These are phyloP conservation scores for Salvia sclarea DNA, from an alignment of 305 asterid genomes.

Conservation along the genomic window DNA sequence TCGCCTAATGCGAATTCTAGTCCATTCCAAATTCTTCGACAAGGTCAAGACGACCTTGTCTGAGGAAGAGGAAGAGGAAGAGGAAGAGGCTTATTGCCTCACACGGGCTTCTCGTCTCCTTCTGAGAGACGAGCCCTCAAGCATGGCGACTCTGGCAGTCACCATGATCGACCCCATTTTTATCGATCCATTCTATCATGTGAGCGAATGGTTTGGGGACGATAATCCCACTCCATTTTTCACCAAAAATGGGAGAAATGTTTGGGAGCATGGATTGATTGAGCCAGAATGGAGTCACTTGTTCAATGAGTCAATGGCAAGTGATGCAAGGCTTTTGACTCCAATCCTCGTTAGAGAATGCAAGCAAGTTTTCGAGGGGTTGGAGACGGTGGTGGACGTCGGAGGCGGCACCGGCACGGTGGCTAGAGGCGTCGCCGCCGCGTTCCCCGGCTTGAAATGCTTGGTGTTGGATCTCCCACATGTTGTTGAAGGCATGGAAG, in stretches of 20 bases:
- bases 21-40: slow-evolving; percentile 12
- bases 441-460: slow-evolving; percentile 8
- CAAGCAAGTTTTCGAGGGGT: slow-evolving; percentile 11
- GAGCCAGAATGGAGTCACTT: neutral
- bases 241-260: neutral
- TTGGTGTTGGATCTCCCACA: slow-evolving; percentile 28
- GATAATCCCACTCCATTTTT: neutral
- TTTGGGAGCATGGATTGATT: neutral
- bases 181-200: neutral
- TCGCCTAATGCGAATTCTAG: slow-evolving; percentile 1
- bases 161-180: neutral
- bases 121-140: neutral
- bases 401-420: slow-evolving; percentile 12
- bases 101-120: neutral
- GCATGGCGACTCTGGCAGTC: neutral
- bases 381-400: slow-evolving; percentile 18
- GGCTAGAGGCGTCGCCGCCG: neutral
- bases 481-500: slow-evolving; percentile 21
- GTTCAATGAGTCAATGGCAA: slow-evolving; percentile 18
- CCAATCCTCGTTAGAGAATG: neutral
- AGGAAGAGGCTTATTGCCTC: slow-evolving; percentile 5
- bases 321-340: slow-evolving; percentile 6
- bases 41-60: neutral
- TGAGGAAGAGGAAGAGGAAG: neutral
- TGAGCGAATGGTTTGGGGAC: neutral